phyloP scores from a whole-genome alignment of 2,329 filamentous ascomycete species.

The Aspergillus ustus region DNA sequence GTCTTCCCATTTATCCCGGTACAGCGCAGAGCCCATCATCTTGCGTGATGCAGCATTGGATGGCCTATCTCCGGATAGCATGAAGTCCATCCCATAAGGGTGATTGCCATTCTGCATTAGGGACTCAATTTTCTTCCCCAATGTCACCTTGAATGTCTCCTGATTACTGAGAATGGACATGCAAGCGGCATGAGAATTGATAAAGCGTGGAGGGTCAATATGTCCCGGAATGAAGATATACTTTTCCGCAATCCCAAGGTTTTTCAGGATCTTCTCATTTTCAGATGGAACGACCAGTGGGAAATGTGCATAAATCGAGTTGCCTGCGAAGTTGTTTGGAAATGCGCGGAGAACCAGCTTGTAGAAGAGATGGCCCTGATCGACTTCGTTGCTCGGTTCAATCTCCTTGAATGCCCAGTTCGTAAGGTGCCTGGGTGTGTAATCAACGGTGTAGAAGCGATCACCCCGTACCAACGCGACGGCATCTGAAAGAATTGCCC shows the following conservation, averaged over 20 bases:
- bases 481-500: constrained; percentile 52
- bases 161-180: constrained; percentile 49
- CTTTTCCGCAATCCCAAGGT: constrained; percentile 45
- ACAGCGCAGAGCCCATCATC: constrained; percentile 50
- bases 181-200: constrained; percentile 53
- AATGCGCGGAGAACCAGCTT: constrained; percentile 57
- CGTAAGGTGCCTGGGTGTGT: constrained; percentile 49
- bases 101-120: constrained; percentile 45
- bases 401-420: constrained; percentile 53
- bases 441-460: constrained; percentile 54
- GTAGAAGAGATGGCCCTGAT: constrained; percentile 57
- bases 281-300: constrained; percentile 54
- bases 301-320: constrained; percentile 57
- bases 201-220: constrained; percentile 41
- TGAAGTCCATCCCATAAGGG: constrained; percentile 51
- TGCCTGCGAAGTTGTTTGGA: constrained; percentile 53
- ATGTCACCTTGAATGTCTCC: constrained; percentile 52
- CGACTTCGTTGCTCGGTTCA: constrained; percentile 48
- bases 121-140: constrained; percentile 52
- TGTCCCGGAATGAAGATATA: constrained; percentile 46
- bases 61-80: constrained; percentile 51
- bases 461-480: constrained; percentile 53
- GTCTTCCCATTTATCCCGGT: constrained; percentile 51
- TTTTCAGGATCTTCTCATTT: constrained; percentile 49
- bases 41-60: constrained; percentile 48